These are phyloP conservation scores for Thamnidium elegans DNA, from an alignment of 192 early-diverging fungal species.

Conservation along the genomic window DNA sequence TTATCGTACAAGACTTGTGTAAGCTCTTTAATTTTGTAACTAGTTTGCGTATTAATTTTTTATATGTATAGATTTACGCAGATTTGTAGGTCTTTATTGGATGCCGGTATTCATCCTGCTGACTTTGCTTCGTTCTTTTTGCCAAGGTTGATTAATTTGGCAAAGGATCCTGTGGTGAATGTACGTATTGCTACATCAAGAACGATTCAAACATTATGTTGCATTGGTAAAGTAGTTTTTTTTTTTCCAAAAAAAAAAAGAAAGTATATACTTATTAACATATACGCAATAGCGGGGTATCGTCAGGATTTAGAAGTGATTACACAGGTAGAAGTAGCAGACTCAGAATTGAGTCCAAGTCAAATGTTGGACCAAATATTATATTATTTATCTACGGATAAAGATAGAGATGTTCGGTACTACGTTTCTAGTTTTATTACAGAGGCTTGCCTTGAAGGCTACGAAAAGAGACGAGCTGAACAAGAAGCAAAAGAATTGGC, in stretches of 20 bases:
- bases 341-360: not conserved
- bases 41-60: slow-evolving; percentile 33
- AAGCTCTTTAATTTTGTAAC: slow-evolving; percentile 32
- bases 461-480: not conserved
- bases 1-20: slow-evolving; percentile 55
- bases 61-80: slow-evolving; percentile 53
- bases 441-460: not conserved
- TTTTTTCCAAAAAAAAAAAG: not conserved
- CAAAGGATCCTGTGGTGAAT: slow-evolving; percentile 63
- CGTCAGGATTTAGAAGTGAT: not conserved
- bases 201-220: slow-evolving; percentile 39
- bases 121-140: slow-evolving; percentile 73
- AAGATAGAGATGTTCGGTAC: slow-evolving; percentile 4
- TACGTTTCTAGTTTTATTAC: not conserved
- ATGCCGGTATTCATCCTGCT: slow-evolving; percentile 52
- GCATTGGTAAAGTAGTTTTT: slow-evolving; percentile 27
- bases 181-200: slow-evolving; percentile 71
- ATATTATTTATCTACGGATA: not conserved
- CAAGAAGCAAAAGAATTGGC: not conserved
- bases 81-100: slow-evolving; percentile 65
- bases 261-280: not conserved
- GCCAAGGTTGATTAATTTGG: slow-evolving; percentile 54
- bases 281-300: not conserved
- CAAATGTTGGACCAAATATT: slow-evolving; percentile 1
- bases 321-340: not conserved